Conservation (phyloP, 495 filamentous ascomycete genomes). For the Aspergillus incahuasiensis region DNA sequence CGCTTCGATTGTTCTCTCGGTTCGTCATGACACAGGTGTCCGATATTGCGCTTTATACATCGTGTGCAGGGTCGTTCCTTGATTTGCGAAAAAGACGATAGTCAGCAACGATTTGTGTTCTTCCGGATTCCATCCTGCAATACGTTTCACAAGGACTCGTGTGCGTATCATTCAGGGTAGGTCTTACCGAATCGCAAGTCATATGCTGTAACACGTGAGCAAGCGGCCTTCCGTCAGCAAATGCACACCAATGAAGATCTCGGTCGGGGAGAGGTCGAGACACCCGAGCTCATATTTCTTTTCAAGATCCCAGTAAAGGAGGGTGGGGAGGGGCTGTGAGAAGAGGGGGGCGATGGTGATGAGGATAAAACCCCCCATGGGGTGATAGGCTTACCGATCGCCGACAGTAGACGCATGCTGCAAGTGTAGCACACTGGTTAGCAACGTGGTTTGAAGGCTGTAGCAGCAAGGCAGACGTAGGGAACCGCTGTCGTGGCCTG, state of each 20-base stretch:
- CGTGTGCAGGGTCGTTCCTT: constrained; percentile 94
- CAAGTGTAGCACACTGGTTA: constrained; percentile 27
- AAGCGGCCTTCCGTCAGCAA: constrained; percentile 35
- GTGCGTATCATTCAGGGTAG: constrained; percentile 35
- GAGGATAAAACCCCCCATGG: constrained; percentile 1
- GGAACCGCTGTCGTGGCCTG: constrained; percentile 28
- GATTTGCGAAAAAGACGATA: constrained; percentile 13
- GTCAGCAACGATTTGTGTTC: constrained; percentile 25
- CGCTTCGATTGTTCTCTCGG: constrained; percentile 77
- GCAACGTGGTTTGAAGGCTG: constrained; percentile 23
- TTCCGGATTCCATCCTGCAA: constrained; percentile 11
- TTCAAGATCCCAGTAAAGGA: constrained; percentile 3
- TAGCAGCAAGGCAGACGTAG: constrained; percentile 20
- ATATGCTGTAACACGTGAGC: constrained; percentile 74
- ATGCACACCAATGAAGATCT: constrained; percentile 10
- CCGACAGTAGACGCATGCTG: constrained; percentile 98
- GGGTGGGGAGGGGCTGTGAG: constrained; percentile 1
- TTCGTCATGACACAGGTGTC: constrained; percentile 97
- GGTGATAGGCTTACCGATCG: constrained; percentile 74
- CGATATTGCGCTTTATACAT: constrained; percentile 98
- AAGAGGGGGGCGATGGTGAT: constrained; percentile 10
- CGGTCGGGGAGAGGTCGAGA: neutral
- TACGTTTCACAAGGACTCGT: constrained; percentile 25
- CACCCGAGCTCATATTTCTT: constrained; percentile 5
- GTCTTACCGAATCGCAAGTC: constrained; percentile 98